phyloP scores from a whole-genome alignment of 2,329 filamentous ascomycete species.

The Harringtonia lauricola region DNA sequence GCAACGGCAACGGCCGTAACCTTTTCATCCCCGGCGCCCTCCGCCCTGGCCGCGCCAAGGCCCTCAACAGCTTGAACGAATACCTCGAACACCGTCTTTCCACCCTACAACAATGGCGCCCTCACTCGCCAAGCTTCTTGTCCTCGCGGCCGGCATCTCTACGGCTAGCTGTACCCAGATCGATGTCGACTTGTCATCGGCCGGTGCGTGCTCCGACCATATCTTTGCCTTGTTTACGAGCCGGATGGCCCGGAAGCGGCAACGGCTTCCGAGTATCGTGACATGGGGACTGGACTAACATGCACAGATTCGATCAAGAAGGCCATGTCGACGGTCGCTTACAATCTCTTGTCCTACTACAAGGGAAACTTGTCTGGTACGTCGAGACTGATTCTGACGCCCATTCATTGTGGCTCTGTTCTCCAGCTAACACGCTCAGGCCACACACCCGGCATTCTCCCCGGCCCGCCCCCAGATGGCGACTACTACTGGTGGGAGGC shows the following conservation, averaged over 20 bases:
- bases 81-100: no score
- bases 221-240: not conserved
- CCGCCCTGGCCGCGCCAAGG: no score
- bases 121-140: conserved; percentile 3
- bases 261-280: no score
- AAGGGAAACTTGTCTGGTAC: conserved; percentile 29
- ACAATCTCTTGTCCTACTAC: conserved; percentile 40
- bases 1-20: no score
- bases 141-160: conserved; percentile 5
- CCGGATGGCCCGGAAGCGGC: no score
- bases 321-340: conserved; percentile 34
- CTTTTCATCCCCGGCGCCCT: no score
- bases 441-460: conserved; percentile 42
- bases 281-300: no score
- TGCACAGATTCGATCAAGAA: conserved; percentile 31
- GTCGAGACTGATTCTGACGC: not conserved
- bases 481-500: conserved; percentile 69
- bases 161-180: conserved; percentile 8
- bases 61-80: no score
- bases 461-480: conserved; percentile 38
- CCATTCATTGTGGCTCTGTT: no score
- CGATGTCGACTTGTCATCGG: conserved; percentile 7
- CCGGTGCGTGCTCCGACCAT: conserved; percentile 1
- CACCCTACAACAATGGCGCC: conserved; percentile 1
- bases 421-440: conserved; percentile 21